Conservation (phyloP, 305 asterid genomes). For the Ruellia speciosa region DNA sequence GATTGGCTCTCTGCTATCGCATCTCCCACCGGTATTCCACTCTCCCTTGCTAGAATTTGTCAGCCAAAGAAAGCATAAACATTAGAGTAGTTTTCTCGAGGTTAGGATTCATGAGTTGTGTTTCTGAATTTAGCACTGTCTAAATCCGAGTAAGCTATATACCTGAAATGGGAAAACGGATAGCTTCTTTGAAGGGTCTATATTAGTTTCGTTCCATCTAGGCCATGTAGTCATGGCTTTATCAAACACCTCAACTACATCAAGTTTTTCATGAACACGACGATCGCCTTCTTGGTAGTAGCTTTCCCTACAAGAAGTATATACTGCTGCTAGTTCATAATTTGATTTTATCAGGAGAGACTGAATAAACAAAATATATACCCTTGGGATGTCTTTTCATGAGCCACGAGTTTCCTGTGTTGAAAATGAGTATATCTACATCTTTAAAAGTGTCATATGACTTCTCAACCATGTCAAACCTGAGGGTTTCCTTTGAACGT, state of each 20-base stretch:
- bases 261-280: slow-evolving; percentile 31
- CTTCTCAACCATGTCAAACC: slow-evolving; percentile 38
- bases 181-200: slow-evolving; percentile 41
- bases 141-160: too few relatives aligned
- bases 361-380: slow-evolving; percentile 1
- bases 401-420: slow-evolving; percentile 83
- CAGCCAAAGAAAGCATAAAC: slow-evolving; percentile 8
- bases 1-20: slow-evolving; percentile 32
- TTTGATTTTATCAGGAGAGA: background rate
- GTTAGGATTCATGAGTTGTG: too few relatives aligned
- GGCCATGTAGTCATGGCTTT: slow-evolving; percentile 57
- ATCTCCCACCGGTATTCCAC: slow-evolving; percentile 41
- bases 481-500: slow-evolving; percentile 35
- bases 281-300: slow-evolving; percentile 50
- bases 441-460: slow-evolving; percentile 28
- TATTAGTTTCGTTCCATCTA: slow-evolving; percentile 43
- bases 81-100: background rate
- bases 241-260: slow-evolving; percentile 40
- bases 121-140: too few relatives aligned
- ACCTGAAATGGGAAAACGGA: slow-evolving; percentile 63
- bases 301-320: slow-evolving; percentile 26
- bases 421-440: slow-evolving; percentile 51
- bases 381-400: slow-evolving; percentile 42
- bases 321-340: too few relatives aligned
- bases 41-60: slow-evolving; percentile 31